A percentile compares a stretch with the other conserved stretches of the same genome.
Conservation (phyloP, 306 rosid species). For the Crataegus laevigata region DNA sequence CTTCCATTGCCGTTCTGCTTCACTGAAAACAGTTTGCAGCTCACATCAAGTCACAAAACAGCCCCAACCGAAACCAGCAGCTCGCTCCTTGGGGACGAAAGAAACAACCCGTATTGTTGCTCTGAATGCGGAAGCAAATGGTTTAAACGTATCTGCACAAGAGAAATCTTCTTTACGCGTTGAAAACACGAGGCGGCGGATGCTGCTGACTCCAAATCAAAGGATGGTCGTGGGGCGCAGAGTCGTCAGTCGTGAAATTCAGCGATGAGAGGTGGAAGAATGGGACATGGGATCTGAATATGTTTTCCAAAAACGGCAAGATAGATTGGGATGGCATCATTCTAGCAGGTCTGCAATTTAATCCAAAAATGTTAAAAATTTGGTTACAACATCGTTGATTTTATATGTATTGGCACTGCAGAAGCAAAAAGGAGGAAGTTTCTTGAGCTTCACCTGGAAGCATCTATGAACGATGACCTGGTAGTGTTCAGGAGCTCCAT, state of each 20-base stretch:
- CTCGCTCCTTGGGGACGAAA: conserved; percentile 15
- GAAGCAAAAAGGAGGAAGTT: conserved; percentile 48
- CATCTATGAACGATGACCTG: conserved; percentile 28
- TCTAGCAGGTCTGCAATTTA: conserved; percentile 15
- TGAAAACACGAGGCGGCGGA: neutral
- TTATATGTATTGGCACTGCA: neutral
- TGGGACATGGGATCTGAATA: conserved; percentile 42
- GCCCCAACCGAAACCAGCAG: neutral
- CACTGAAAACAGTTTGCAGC: conserved; percentile 22
- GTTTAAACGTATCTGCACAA: neutral
- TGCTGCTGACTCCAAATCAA: neutral
- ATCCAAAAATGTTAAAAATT: neutral
- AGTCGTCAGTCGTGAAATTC: neutral
- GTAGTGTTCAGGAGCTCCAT: conserved; percentile 31
- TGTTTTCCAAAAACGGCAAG: conserved; percentile 34
- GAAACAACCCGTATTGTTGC: conserved; percentile 5
- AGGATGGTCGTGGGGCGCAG: neutral
- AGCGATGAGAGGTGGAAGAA: conserved; percentile 38
- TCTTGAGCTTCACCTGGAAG: conserved; percentile 30
- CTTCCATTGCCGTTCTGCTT: conserved; percentile 34
- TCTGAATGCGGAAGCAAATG: neutral
- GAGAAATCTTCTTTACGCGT: neutral
- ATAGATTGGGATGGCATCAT: conserved; percentile 40
- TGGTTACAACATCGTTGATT: neutral
- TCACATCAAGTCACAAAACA: conserved; percentile 20